Conservation (phyloP, 2,329 filamentous ascomycete genomes). For the Dothideomycetidae sp. region DNA sequence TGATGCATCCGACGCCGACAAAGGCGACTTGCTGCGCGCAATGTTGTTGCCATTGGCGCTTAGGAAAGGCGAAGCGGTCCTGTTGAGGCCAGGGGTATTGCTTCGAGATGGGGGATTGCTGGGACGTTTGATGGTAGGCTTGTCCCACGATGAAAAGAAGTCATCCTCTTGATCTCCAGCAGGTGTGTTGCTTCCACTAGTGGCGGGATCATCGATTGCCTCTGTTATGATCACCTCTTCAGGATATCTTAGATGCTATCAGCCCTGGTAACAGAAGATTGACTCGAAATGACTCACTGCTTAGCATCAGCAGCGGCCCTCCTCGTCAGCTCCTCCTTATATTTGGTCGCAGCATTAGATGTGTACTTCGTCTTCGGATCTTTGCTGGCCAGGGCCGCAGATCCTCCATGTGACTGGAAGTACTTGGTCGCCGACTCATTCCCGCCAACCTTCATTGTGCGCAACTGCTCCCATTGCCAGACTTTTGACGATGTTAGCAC, state of each 20-base stretch:
- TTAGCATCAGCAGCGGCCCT: slow-evolving; percentile 69
- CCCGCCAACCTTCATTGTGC: slow-evolving; percentile 94
- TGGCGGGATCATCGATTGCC: slow-evolving; percentile 41
- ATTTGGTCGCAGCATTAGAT: slow-evolving; percentile 83
- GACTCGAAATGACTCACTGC: slow-evolving; percentile 62
- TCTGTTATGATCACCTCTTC: slow-evolving; percentile 77
- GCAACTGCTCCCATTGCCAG: slow-evolving; percentile 98
- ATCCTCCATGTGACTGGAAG: slow-evolving; percentile 92
- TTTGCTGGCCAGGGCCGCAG: slow-evolving; percentile 86
- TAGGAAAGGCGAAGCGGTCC: slow-evolving; percentile 82
- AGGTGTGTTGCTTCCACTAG: slow-evolving; percentile 59
- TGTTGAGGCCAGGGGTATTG: slow-evolving; percentile 67
- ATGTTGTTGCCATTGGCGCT: slow-evolving; percentile 52
- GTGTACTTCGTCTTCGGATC: slow-evolving; percentile 95
- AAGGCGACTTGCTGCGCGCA: slow-evolving; percentile 70
- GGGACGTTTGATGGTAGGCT: slow-evolving; percentile 89
- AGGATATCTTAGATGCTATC: slow-evolving; percentile 53
- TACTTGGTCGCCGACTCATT: slow-evolving; percentile 98
- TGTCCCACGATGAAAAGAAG: slow-evolving; percentile 99
- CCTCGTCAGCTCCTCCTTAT: slow-evolving; percentile 91
- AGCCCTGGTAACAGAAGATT: no score
- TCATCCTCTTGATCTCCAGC: slow-evolving; percentile 72
- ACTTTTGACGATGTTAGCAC: slow-evolving; percentile 22
- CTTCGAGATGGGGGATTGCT: slow-evolving; percentile 87
- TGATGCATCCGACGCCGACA: slow-evolving; percentile 42